Evolutionary conservation across 2,329 filamentous ascomycete species (phyloP), one percentile per base, ranked within the genome.

Genomic region (Fusarium oxysporum): DNA sequence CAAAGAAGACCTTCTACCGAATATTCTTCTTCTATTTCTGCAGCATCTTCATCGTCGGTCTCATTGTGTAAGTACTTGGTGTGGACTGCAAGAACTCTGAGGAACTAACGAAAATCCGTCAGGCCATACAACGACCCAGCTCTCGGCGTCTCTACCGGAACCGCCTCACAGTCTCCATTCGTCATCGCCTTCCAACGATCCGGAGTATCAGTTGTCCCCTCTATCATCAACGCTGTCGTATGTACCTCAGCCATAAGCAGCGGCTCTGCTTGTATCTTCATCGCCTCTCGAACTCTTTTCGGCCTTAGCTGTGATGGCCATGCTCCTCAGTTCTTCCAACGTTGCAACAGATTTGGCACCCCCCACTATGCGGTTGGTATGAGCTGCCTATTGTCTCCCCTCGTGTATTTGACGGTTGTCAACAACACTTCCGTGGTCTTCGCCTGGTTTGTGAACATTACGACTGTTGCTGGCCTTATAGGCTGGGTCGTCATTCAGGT

Each of bases 31-130:
- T 58, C n/a, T 58, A 58, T 8, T 28, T 58, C 23, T 58, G 55
- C 19, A 58, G 55, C 0, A 37, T 58, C 0, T 58, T 58, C 5
- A 48, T 58, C 10, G 41, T 58, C 5, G 55, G 32, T 11, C 55
- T 58, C 5, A 58, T 58, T 1, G 55, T 58, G 55, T 48, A 14
- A 19, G 41, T 30, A 3, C 3, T 23, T 19, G 1, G 3, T 1
- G 8, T 8, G 9, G 4, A 10, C 0, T 21, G 2, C 0, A 1
- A 9, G 2, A 14, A 13, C 7, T 0, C 7, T 3, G 2, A 3
- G 14, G 0, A 33, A 3, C 23, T 57, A n/a, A 57, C 1, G 5
- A n/a, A 1, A 3, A 0, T 1, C 19, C 2, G 17, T 9, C 17
- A 57, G 55, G 0, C 55, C 55, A 12, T 58, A 48, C 3, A 50